Evolutionary conservation across 768 basidiomycete genomes (phyloP).

Genomic region (Leucocoprinus sp.): DNA sequence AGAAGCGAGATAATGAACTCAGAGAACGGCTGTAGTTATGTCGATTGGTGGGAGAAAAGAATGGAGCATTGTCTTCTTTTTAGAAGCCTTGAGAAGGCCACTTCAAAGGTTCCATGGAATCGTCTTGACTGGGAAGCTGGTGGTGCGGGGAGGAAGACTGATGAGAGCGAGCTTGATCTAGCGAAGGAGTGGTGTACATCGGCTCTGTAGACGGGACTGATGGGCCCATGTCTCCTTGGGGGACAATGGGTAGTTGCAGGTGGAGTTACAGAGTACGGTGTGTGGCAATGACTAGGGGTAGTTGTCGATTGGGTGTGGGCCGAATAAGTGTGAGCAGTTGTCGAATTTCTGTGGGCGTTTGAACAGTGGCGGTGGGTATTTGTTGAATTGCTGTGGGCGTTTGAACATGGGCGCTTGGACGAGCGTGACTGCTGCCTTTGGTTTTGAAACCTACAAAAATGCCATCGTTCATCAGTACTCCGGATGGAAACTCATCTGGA

Average conservation of each 20-base stretch:
- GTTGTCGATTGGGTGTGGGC: conserved; percentile 54
- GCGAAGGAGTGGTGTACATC: conserved; percentile 9
- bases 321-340: no score
- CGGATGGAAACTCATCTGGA: no score
- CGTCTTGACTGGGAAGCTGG: conserved; percentile 33
- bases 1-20: conserved; percentile 32
- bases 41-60: conserved; percentile 19
- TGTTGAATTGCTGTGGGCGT: no score
- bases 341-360: no score
- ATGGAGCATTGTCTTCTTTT: conserved; percentile 24
- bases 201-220: conserved; percentile 8
- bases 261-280: conserved; percentile 35
- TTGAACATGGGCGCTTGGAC: conserved; percentile 61
- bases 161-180: conserved; percentile 20
- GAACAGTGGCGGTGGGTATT: conserved; percentile 32
- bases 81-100: conserved; percentile 39
- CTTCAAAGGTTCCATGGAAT: conserved; percentile 38
- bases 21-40: conserved; percentile 35
- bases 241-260: conserved; percentile 20
- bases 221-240: conserved; percentile 1
- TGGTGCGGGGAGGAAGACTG: conserved; percentile 34
- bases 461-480: conserved; percentile 17
- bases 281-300: conserved; percentile 36
- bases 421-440: conserved; percentile 80
- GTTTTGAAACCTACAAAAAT: conserved; percentile 68